A percentile compares a stretch with the other conserved stretches of the same genome.
These are phyloP conservation scores for Aaosphaeria pasadenensis DNA, from an alignment of 2,329 filamentous ascomycete genomes.

Conservation along the genomic window DNA sequence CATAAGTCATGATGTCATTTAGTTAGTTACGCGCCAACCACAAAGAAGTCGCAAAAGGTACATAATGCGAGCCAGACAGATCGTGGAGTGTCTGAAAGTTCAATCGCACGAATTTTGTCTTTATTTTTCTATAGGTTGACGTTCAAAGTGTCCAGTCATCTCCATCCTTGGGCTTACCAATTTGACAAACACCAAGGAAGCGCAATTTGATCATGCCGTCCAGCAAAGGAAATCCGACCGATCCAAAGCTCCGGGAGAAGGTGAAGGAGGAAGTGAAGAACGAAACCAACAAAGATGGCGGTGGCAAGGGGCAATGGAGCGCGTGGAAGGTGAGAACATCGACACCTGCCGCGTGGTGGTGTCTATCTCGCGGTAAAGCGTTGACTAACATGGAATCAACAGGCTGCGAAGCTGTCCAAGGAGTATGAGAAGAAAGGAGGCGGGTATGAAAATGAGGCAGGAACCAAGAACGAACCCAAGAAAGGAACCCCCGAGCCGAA, in stretches of 20 bases:
- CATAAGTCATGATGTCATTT: too few relatives aligned
- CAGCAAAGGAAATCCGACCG: constrained; percentile 45
- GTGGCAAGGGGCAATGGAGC: constrained; percentile 47
- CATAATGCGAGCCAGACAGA: too few relatives aligned
- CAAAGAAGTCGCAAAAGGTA: too few relatives aligned
- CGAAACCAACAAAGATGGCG: constrained; percentile 44
- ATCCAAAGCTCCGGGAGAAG: constrained; percentile 44
- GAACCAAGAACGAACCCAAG: constrained; percentile 44
- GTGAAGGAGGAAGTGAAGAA: constrained; percentile 47
- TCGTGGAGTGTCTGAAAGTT: too few relatives aligned
- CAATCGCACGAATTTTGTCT: too few relatives aligned
- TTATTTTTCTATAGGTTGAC: too few relatives aligned
- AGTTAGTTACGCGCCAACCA: too few relatives aligned
- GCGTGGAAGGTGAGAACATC: constrained; percentile 43
- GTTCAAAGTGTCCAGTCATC: too few relatives aligned
- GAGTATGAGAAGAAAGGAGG: constrained; percentile 42
- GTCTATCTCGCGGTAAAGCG: neutral
- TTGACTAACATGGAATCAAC: too few relatives aligned
- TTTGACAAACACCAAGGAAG: too few relatives aligned
- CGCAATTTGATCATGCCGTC: constrained; percentile 31
- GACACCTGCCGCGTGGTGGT: neutral
- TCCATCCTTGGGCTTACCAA: too few relatives aligned
- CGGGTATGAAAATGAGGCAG: constrained; percentile 41
- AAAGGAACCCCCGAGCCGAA: constrained; percentile 40
- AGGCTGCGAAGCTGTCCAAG: constrained; percentile 43